These are phyloP conservation scores for Talaromyces sp. DNA, from an alignment of 2,329 filamentous ascomycete species.

Conservation along the genomic window DNA sequence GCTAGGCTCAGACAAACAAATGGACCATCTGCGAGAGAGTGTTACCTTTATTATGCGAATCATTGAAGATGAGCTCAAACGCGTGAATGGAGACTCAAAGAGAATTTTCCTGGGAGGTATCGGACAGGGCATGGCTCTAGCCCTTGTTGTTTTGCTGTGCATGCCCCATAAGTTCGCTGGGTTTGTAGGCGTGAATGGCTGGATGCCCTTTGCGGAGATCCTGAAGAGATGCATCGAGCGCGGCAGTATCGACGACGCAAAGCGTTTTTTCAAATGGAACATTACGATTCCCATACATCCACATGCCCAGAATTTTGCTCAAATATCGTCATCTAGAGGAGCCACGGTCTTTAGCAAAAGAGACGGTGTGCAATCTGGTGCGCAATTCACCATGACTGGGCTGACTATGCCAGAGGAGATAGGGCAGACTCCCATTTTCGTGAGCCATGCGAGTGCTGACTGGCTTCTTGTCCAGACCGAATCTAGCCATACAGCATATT, in stretches of 20 bases:
- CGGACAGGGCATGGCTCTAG: conserved; percentile 13
- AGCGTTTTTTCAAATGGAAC: conserved; percentile 6
- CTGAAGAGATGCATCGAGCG: conserved; percentile 3
- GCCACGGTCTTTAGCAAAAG: neutral
- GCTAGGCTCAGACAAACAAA: conserved; percentile 5
- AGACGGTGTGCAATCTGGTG: neutral
- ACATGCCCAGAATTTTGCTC: neutral
- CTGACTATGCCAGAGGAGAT: neutral
- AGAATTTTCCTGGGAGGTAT: conserved; percentile 12
- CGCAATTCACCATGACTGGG: neutral
- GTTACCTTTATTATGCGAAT: conserved; percentile 9
- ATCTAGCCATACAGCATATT: neutral
- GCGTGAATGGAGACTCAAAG: conserved; percentile 3
- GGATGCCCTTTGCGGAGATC: conserved; percentile 11
- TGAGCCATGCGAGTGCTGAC: neutral
- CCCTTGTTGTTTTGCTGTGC: conserved; percentile 11
- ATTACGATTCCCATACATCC: conserved; percentile 1
- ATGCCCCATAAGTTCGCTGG: conserved; percentile 8
- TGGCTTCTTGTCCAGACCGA: neutral
- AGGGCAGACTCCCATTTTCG: neutral
- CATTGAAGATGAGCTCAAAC: conserved; percentile 12
- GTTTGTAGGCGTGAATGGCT: conserved; percentile 12
- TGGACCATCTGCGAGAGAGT: conserved; percentile 11
- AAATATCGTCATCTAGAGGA: neutral
- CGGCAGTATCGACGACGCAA: conserved; percentile 5